These are phyloP conservation scores for Ailanthus altissimus DNA, from an alignment of 345 rosid species.

Conservation along the genomic window DNA sequence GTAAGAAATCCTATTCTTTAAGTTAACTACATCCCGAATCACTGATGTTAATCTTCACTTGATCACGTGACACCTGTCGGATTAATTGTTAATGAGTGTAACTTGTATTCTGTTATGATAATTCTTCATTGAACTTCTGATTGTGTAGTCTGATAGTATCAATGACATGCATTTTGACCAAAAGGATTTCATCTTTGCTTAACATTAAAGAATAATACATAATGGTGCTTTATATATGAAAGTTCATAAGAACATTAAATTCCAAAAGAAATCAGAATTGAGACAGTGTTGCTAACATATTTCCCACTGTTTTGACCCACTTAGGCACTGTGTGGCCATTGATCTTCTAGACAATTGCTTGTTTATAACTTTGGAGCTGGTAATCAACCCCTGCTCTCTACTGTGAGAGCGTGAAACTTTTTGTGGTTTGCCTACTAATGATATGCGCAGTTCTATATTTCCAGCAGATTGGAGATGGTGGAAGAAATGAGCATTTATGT, in stretches of 20 bases:
- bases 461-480: background rate
- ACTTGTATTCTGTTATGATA: background rate
- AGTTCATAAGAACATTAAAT: background rate
- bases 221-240: background rate
- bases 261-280: too few species aligned
- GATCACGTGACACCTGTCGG: constrained; percentile 13
- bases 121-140: background rate
- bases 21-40: background rate
- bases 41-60: constrained; percentile 12
- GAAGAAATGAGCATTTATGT: background rate
- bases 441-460: background rate
- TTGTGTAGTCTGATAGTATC: too few species aligned
- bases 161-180: background rate
- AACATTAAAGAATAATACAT: background rate
- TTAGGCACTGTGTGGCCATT: background rate
- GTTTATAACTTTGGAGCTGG: background rate
- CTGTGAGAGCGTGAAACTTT: background rate
- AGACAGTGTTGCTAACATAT: too few species aligned
- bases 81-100: constrained; percentile 16
- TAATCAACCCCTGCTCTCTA: background rate
- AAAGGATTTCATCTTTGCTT: background rate
- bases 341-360: too few species aligned
- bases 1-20: constrained; percentile 20
- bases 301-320: background rate
- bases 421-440: background rate